phyloP scores from a whole-genome alignment of 257 asterid species.

The Coffea canephora region DNA sequence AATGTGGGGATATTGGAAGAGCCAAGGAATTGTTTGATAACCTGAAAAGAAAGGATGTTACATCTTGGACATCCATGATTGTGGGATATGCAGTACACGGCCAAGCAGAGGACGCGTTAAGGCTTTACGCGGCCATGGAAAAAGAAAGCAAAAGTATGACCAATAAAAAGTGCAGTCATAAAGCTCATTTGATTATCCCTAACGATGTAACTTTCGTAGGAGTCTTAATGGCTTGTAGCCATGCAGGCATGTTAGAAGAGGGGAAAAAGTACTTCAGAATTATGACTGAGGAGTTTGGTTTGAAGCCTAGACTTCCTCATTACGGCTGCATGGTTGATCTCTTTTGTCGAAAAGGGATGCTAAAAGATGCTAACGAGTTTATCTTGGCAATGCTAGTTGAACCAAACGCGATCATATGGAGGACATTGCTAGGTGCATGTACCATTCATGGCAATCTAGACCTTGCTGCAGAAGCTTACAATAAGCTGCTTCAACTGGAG shows the following conservation, averaged over 20 bases:
- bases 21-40: constrained; percentile 25
- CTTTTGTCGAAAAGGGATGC: constrained; percentile 27
- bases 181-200: neutral
- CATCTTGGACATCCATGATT: constrained; percentile 39
- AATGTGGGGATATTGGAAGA: constrained; percentile 30
- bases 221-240: constrained; percentile 30
- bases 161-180: neutral
- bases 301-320: constrained; percentile 28
- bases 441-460: constrained; percentile 6
- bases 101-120: constrained; percentile 28
- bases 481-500: constrained; percentile 1
- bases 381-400: constrained; percentile 26
- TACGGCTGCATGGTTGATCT: constrained; percentile 35
- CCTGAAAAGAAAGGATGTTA: constrained; percentile 22
- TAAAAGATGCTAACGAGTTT: constrained; percentile 28
- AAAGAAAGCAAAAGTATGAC: constrained; percentile 3
- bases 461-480: neutral
- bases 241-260: constrained; percentile 23
- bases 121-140: constrained; percentile 26
- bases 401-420: constrained; percentile 33
- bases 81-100: constrained; percentile 34
- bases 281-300: constrained; percentile 24
- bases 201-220: constrained; percentile 23
- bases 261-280: constrained; percentile 23
- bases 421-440: constrained; percentile 26